Evolutionary conservation across 495 filamentous ascomycete species (phyloP).

Genomic region (Hypoxylon cercidicola): DNA sequence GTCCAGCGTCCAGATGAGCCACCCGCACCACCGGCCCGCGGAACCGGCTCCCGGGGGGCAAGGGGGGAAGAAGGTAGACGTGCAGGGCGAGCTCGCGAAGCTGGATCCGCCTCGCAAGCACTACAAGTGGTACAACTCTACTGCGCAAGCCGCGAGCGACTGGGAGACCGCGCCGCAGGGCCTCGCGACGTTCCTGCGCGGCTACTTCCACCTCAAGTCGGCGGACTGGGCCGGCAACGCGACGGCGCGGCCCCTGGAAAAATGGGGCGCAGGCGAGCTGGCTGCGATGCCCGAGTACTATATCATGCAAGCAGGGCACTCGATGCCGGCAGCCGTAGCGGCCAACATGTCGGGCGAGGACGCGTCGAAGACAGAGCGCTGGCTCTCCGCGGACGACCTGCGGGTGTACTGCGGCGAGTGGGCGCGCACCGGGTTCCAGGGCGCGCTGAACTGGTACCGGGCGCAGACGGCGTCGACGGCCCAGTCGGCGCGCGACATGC

Average conservation of each 20-base stretch:
- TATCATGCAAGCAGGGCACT: conserved; percentile 67
- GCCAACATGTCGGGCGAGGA: conserved; percentile 63
- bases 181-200: conserved; percentile 67
- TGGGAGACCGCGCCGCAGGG: conserved; percentile 66
- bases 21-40: conserved; percentile 42
- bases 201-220: conserved; percentile 76
- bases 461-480: conserved; percentile 60
- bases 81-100: conserved; percentile 65
- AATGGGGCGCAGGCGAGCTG: conserved; percentile 66
- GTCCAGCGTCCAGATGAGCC: conserved; percentile 63
- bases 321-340: conserved; percentile 67
- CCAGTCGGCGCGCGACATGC: conserved; percentile 60
- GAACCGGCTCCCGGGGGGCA: conserved; percentile 30
- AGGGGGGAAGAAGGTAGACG: conserved; percentile 48
- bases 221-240: conserved; percentile 68
- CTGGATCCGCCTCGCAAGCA: conserved; percentile 67
- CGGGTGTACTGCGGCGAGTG: conserved; percentile 70
- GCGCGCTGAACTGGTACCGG: conserved; percentile 76
- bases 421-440: conserved; percentile 74
- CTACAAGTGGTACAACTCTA: conserved; percentile 78
- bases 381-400: conserved; percentile 68
- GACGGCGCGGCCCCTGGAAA: conserved; percentile 60
- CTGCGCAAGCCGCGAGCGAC: conserved; percentile 62
- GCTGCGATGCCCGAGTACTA: conserved; percentile 73
- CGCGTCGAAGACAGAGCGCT: conserved; percentile 46